Evolutionary conservation across 2,329 filamentous ascomycete species (phyloP).

Genomic region (Tolypocladium sp.): DNA sequence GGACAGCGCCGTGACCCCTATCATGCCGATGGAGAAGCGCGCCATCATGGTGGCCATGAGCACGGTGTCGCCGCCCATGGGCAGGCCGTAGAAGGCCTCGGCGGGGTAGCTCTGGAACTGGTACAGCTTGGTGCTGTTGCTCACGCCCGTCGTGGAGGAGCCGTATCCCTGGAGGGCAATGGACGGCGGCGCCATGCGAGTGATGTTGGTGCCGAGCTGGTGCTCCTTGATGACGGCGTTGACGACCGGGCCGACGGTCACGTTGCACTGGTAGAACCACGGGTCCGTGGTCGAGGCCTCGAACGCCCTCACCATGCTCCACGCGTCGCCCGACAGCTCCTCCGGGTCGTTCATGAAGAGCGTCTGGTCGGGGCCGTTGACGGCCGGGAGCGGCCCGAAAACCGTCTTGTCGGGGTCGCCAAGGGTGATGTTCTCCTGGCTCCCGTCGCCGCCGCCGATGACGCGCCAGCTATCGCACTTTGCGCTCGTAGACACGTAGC

Average conservation of each 20-base stretch:
- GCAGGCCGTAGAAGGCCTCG: constrained; percentile 26
- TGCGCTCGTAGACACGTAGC: constrained; percentile 19
- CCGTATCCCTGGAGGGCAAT: constrained; percentile 32
- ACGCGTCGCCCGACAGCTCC: constrained; percentile 13
- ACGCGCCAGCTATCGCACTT: constrained; percentile 21
- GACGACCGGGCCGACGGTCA: constrained; percentile 21
- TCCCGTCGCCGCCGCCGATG: constrained; percentile 20
- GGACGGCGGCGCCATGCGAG: constrained; percentile 21
- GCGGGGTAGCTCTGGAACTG: constrained; percentile 32
- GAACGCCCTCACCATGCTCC: constrained; percentile 23
- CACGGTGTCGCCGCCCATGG: constrained; percentile 16
- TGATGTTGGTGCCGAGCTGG: constrained; percentile 22
- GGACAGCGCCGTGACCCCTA: constrained; percentile 20
- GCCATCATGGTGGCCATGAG: constrained; percentile 26
- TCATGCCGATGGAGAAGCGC: constrained; percentile 25
- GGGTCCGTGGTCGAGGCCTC: constrained; percentile 24
- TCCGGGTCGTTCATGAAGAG: constrained; percentile 24
- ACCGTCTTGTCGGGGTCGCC: constrained; percentile 11
- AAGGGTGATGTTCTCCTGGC: constrained; percentile 15
- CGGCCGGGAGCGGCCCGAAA: constrained; percentile 12
- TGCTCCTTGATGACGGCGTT: constrained; percentile 26
- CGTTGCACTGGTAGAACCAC: constrained; percentile 33
- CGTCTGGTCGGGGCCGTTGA: constrained; percentile 22
- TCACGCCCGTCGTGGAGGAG: constrained; percentile 10
- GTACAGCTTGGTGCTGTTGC: constrained; percentile 10